Base-by-base conservation (phyloP, 345 rosid species). In the Excoecaria agallocha region DNA sequence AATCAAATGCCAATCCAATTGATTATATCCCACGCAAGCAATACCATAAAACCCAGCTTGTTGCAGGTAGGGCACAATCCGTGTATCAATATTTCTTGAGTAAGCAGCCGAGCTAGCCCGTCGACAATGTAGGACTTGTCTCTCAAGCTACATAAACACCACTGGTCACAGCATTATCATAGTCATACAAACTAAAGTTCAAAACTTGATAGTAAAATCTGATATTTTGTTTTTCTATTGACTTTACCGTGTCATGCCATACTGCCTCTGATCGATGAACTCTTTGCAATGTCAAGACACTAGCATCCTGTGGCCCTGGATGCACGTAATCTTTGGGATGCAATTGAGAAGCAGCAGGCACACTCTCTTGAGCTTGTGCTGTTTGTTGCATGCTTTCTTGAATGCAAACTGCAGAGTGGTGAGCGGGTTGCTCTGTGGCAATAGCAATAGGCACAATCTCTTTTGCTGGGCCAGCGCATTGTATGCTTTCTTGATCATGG, bases 41-140 rank as follows among this genome's bases (percentile, higher is more conserved):
- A 72, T 19, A 22, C 67, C 76, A 50, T 72, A 48, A 63, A 72
- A 72, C 46, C 76, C 68, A 3, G 68, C 54, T 35, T 55, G 58
- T 62, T 43, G 55, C n/a, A 72, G 12, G 43, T 24, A 50, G 7
- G 64, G 43, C 6, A 62, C 48, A 72, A 72, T 62, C n/a, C 68
- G 46, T 54, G 25, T 11, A 55, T 70, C 74, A 59, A 59, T 25
- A 6, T 12, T 41, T 59, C 41, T 17, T 1, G 64, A 6, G 7
- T 59, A 17, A 59, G 39, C 41, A 25, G 30, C 41, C 0, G 64
- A 10, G 64, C 64, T 35, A 59, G 64, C 64, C 20, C 39, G 64
- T 8, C 62, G 62, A 25, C 64, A 59, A 59, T 59, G 64, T 30
- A 59, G 16, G 64, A 30, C 39, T 59, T 35, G 39, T 59, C n/a